phyloP scores from a whole-genome alignment of 1,139 yeast species.

The Pichia sp. region DNA sequence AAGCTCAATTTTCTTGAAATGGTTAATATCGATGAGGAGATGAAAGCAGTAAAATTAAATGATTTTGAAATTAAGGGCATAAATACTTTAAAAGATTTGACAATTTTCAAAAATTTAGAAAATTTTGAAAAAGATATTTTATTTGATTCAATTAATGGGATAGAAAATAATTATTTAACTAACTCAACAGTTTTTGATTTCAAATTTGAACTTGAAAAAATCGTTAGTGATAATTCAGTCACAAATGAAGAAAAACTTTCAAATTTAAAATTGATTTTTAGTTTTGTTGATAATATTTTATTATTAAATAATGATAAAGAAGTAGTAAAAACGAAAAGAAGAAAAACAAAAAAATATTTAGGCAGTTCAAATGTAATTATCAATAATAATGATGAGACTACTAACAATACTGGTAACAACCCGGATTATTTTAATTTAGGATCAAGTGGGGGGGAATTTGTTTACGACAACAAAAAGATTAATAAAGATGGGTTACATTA shows the following conservation, averaged over 20 bases:
- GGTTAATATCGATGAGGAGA: conserved; percentile 9
- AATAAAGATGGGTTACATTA: conserved; percentile 26
- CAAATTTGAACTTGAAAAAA: conserved; percentile 44
- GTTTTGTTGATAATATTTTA: conserved; percentile 44
- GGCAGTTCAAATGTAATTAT: background rate
- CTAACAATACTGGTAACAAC: background rate
- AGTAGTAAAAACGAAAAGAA: conserved; percentile 2
- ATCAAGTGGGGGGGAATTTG: conserved; percentile 3
- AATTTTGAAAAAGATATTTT: conserved; percentile 35
- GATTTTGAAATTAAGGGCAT: background rate
- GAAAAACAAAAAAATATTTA: conserved; percentile 1
- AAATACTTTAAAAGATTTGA: conserved; percentile 20
- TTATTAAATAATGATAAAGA: conserved; percentile 2
- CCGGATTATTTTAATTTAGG: background rate
- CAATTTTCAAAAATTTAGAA: conserved; percentile 29
- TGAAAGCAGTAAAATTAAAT: background rate
- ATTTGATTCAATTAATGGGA: conserved; percentile 19
- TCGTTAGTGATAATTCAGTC: conserved; percentile 39
- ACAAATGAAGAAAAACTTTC: conserved; percentile 48
- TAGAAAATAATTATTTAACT: conserved; percentile 20
- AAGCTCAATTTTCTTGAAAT: conserved; percentile 18
- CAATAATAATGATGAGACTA: background rate
- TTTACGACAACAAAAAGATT: conserved; percentile 7
- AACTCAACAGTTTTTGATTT: conserved; percentile 48
- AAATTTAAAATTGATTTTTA: conserved; percentile 59